phyloP scores from a whole-genome alignment of 2,329 filamentous ascomycete genomes.

The Phialophora verrucosa region DNA sequence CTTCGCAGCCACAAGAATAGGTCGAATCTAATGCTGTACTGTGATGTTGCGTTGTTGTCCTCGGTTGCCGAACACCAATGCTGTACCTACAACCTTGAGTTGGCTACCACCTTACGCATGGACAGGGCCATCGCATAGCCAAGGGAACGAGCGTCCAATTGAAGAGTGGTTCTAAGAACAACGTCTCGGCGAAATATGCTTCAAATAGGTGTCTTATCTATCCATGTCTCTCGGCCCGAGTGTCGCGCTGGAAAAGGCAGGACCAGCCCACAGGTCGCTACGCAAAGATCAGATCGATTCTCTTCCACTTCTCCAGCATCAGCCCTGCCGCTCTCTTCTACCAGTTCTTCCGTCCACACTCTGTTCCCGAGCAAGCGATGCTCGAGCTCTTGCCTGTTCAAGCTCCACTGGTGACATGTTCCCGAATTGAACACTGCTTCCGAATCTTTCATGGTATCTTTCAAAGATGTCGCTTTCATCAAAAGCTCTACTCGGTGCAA shows the following conservation, averaged over 20 bases:
- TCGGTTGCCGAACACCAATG: not conserved
- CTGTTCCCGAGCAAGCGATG: constrained; percentile 15
- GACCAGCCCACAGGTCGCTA: not conserved
- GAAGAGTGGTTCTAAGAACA: too few species aligned
- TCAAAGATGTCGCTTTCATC: constrained; percentile 17
- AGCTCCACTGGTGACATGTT: constrained; percentile 32
- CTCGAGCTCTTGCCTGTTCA: constrained; percentile 27
- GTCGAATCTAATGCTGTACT: not conserved
- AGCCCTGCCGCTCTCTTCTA: not conserved
- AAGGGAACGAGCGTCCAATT: not conserved
- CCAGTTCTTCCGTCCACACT: constrained; percentile 10
- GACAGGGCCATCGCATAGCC: not conserved
- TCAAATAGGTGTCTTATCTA: not conserved
- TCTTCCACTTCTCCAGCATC: not conserved
- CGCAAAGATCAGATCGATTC: not conserved
- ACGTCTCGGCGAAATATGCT: not conserved
- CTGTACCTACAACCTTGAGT: too few species aligned
- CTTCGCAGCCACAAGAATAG: not conserved
- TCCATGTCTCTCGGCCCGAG: not conserved
- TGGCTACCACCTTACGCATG: not conserved
- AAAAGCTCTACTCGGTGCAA: not conserved
- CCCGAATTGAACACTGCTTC: constrained; percentile 27
- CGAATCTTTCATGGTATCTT: constrained; percentile 14
- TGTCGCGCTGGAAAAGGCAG: not conserved
- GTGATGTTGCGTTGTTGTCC: not conserved